Conservation (phyloP, 345 rosid genomes). For the Arabidopsis suecica region DNA sequence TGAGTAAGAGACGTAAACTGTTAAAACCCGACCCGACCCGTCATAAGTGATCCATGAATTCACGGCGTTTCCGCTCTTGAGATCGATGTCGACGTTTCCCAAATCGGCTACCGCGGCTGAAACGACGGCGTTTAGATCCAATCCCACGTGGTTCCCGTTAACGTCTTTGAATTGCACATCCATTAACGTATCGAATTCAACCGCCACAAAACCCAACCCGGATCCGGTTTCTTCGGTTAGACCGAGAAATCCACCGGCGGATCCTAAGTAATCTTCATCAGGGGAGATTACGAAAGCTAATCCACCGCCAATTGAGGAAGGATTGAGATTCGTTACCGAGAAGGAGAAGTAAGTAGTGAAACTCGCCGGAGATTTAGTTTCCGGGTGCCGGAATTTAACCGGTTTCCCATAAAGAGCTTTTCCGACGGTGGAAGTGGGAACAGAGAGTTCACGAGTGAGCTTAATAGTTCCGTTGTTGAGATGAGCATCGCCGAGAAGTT, state of each 20-base stretch:
- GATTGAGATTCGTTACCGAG: constrained; percentile 74
- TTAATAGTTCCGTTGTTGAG: constrained; percentile 74
- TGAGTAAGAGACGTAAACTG: constrained; percentile 77
- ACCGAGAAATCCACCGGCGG: constrained; percentile 79
- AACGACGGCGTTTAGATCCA: constrained; percentile 85
- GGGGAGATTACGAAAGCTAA: constrained; percentile 86
- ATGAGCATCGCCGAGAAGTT: constrained; percentile 93
- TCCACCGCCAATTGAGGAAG: constrained; percentile 93
- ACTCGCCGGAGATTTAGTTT: constrained; percentile 57
- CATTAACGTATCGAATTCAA: constrained; percentile 95
- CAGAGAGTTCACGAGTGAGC: constrained; percentile 86
- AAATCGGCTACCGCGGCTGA: constrained; percentile 74
- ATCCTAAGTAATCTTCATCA: constrained; percentile 69
- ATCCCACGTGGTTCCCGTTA: constrained; percentile 94
- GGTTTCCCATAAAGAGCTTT: constrained; percentile 77
- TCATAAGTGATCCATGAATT: constrained; percentile 92
- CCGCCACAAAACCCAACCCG: constrained; percentile 73
- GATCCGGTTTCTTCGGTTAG: constrained; percentile 51
- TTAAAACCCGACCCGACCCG: constrained; percentile 52
- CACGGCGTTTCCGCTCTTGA: constrained; percentile 86
- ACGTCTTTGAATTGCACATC: constrained; percentile 83
- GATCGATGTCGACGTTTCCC: constrained; percentile 69
- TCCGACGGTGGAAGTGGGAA: constrained; percentile 87
- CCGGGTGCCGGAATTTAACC: constrained; percentile 70
- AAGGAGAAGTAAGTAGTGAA: constrained; percentile 91